phyloP scores from a whole-genome alignment of 352 stramenopile species.

The Phytophthora idaei region DNA sequence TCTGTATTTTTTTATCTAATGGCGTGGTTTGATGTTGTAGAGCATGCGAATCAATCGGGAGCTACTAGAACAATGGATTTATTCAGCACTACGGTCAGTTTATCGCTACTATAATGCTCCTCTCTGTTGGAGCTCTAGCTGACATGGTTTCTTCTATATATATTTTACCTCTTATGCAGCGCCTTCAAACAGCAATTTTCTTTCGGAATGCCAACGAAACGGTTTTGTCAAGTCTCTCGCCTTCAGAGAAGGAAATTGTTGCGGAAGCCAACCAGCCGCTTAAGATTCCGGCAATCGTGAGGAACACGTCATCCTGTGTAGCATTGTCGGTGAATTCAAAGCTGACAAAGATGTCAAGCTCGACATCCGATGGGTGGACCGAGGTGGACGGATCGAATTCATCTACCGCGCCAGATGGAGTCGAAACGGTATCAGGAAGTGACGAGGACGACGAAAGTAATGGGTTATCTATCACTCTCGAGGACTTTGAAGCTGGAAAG shows the following conservation, averaged over 20 bases:
- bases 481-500: slow-evolving; percentile 65
- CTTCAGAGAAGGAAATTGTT: slow-evolving; percentile 64
- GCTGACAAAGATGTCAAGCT: slow-evolving; percentile 40
- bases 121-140: neutral
- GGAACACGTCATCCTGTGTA: slow-evolving; percentile 7
- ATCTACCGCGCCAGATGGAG: slow-evolving; percentile 27
- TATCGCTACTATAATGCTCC: neutral
- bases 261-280: slow-evolving; percentile 37
- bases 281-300: slow-evolving; percentile 15
- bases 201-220: slow-evolving; percentile 72
- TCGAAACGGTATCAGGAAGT: slow-evolving; percentile 35
- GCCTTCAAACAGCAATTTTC: slow-evolving; percentile 76
- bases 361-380: slow-evolving; percentile 45
- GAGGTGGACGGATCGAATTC: slow-evolving; percentile 46
- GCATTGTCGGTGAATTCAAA: slow-evolving; percentile 20
- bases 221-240: slow-evolving; percentile 52
- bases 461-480: slow-evolving; percentile 50
- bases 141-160: neutral
- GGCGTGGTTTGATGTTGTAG: slow-evolving; percentile 21
- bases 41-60: slow-evolving; percentile 42
- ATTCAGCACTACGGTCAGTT: slow-evolving; percentile 68
- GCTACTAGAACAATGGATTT: slow-evolving; percentile 49
- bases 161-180: slow-evolving; percentile 31
- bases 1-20: slow-evolving; percentile 1
- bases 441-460: slow-evolving; percentile 38